A percentile compares a stretch with the other conserved stretches of the same genome.
phyloP scores from a whole-genome alignment of 1,284 basidiomycete species.

The Volvariella surrecta region DNA sequence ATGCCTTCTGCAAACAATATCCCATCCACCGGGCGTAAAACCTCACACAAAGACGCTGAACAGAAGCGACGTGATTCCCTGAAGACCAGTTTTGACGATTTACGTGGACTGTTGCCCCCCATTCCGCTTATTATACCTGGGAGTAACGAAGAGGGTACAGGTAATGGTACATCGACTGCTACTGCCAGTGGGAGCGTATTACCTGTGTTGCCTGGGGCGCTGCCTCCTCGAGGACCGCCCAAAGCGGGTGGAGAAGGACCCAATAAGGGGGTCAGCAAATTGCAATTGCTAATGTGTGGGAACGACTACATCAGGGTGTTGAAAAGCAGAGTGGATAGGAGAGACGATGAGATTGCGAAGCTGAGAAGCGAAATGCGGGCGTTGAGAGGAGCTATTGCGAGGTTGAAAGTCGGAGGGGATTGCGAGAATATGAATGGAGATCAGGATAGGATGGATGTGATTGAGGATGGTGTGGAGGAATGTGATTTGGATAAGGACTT shows the following conservation, averaged over 20 bases:
- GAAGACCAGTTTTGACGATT: constrained; percentile 93
- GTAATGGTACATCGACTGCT: constrained; percentile 13
- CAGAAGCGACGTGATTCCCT: constrained; percentile 95
- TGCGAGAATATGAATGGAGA: constrained; percentile 14
- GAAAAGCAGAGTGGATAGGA: constrained; percentile 70
- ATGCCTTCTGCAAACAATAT: not conserved
- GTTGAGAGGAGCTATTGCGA: constrained; percentile 37
- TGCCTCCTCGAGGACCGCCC: constrained; percentile 80
- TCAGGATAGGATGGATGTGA: constrained; percentile 15
- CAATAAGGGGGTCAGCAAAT: constrained; percentile 92
- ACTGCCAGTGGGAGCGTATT: constrained; percentile 26
- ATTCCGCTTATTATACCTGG: constrained; percentile 59
- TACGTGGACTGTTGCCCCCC: constrained; percentile 81
- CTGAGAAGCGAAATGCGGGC: constrained; percentile 65
- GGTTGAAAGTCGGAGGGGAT: constrained; percentile 16
- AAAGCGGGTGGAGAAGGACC: constrained; percentile 83
- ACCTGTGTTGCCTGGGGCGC: constrained; percentile 71
- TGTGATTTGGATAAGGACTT: constrained; percentile 34
- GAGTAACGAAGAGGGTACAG: constrained; percentile 44
- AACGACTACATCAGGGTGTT: constrained; percentile 82
- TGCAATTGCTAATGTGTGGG: constrained; percentile 84
- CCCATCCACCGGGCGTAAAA: constrained; percentile 50
- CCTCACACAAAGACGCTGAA: constrained; percentile 95
- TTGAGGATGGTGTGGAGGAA: constrained; percentile 25
- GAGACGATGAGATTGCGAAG: constrained; percentile 73